These are phyloP conservation scores for Hypocrella siamensis DNA, from an alignment of 2,329 filamentous ascomycete genomes.

Conservation along the genomic window DNA sequence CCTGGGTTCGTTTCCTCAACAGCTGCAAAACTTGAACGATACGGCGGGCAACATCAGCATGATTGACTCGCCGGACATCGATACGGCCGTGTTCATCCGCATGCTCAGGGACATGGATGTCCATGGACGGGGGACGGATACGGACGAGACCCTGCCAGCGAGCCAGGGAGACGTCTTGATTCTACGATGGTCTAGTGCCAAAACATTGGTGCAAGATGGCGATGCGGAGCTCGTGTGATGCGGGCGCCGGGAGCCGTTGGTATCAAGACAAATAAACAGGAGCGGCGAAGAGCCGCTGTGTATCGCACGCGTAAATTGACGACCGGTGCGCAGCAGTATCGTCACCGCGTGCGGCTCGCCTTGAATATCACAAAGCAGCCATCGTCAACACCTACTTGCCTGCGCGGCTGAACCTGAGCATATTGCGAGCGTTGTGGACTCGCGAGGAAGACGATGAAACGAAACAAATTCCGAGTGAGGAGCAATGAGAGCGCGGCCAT, in stretches of 20 bases:
- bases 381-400: too few relatives aligned
- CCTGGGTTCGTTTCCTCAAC: constrained; percentile 61
- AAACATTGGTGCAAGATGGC: constrained; percentile 36
- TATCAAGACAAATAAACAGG: too few relatives aligned
- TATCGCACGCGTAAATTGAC: too few relatives aligned
- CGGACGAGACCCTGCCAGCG: constrained; percentile 42
- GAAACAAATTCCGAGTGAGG: too few relatives aligned
- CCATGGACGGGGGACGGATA: constrained; percentile 45
- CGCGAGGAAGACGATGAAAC: too few relatives aligned
- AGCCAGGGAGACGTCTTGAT: constrained; percentile 50
- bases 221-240: constrained; percentile 42
- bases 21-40: constrained; percentile 77
- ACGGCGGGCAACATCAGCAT: constrained; percentile 79
- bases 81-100: constrained; percentile 72
- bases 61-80: constrained; percentile 75
- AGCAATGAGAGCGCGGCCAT: too few relatives aligned
- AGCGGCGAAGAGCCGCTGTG: too few relatives aligned
- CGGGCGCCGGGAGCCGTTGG: background rate
- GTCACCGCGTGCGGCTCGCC: too few relatives aligned
- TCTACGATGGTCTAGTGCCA: constrained; percentile 61
- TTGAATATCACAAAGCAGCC: too few relatives aligned
- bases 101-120: constrained; percentile 46
- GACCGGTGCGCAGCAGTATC: too few relatives aligned
- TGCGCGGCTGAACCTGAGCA: too few relatives aligned
- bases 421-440: too few relatives aligned